Evolutionary conservation across 202 grass and related monocot species (phyloP).

Genomic region (Brachypodium distachyon): DNA sequence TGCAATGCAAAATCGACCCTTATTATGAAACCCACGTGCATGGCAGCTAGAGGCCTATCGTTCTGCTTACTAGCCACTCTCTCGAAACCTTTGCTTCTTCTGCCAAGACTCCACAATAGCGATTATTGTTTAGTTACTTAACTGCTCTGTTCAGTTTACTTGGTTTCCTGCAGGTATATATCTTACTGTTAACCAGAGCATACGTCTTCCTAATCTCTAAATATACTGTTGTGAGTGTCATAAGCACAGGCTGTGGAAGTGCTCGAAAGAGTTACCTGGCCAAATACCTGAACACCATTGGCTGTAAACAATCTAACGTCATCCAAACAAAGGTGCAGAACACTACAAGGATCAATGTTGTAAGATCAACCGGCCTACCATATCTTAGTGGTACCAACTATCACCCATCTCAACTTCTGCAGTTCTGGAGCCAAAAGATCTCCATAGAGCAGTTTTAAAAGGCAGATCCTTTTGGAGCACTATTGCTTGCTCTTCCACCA

Average conservation of each 20-base stretch:
- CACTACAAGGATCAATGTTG: constrained; percentile 29
- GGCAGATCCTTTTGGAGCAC: constrained; percentile 34
- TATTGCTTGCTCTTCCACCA: constrained; percentile 49
- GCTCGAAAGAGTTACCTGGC: constrained; percentile 39
- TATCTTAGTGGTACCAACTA: constrained; percentile 23
- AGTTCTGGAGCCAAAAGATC: constrained; percentile 34
- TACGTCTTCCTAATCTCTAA: constrained; percentile 35
- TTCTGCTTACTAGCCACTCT: constrained; percentile 30
- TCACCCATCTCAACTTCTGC: constrained; percentile 27
- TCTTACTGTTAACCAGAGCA: constrained; percentile 22
- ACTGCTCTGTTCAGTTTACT: constrained; percentile 38
- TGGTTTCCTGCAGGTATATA: constrained; percentile 33
- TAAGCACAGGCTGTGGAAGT: background rate
- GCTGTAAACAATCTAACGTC: constrained; percentile 39
- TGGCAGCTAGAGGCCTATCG: constrained; percentile 19
- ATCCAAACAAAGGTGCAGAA: constrained; percentile 41
- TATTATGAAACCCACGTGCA: constrained; percentile 35
- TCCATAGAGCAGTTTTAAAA: constrained; percentile 47
- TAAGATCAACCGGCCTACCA: constrained; percentile 40
- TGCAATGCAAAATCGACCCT: constrained; percentile 27
- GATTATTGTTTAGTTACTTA: constrained; percentile 37
- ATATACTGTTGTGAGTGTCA: constrained; percentile 10
- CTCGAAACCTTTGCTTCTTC: constrained; percentile 41
- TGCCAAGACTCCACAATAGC: constrained; percentile 42
- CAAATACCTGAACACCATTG: constrained; percentile 36